Percentiles rank a stretch among this genome's conserved stretches.
Evolutionary conservation across 2,329 filamentous ascomycete species (phyloP).

Genomic region (Graphilbum ipis-grandicollis): DNA sequence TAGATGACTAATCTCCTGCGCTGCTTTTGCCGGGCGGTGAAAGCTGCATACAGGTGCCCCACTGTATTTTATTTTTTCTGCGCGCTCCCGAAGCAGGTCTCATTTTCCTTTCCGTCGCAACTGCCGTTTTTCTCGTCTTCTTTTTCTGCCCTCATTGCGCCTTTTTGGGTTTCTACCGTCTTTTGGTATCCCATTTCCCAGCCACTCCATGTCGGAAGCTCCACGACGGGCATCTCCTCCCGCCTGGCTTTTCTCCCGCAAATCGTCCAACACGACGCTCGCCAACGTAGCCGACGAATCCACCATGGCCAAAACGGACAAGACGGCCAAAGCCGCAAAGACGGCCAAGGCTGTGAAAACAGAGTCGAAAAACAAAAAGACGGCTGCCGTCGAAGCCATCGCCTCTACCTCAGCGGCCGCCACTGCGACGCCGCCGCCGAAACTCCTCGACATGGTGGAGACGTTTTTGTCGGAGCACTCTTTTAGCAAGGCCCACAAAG

Average conservation of each 20-base stretch:
- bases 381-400: slow-evolving; percentile 7
- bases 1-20: too few relatives aligned
- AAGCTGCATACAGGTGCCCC: too few relatives aligned
- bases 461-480: slow-evolving; percentile 48
- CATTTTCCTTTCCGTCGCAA: too few relatives aligned
- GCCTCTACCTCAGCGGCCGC: slow-evolving; percentile 1
- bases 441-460: slow-evolving; percentile 50
- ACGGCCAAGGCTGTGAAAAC: slow-evolving; percentile 7
- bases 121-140: too few relatives aligned
- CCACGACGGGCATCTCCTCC: slow-evolving; percentile 4
- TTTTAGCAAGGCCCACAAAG: slow-evolving; percentile 42
- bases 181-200: background rate
- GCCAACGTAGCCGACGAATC: background rate
- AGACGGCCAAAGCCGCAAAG: slow-evolving; percentile 1
- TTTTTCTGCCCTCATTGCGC: too few relatives aligned
- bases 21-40: too few relatives aligned
- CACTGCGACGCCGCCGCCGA: slow-evolving; percentile 25
- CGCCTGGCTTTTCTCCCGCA: slow-evolving; percentile 10
- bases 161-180: background rate
- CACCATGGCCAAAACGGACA: slow-evolving; percentile 6
- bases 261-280: slow-evolving; percentile 1
- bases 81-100: too few relatives aligned
- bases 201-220: slow-evolving; percentile 1
- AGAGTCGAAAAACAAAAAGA: slow-evolving; percentile 1
- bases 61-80: too few relatives aligned